phyloP scores from a whole-genome alignment of 164 flowering plant species.

The Warburgia ugandensis region DNA sequence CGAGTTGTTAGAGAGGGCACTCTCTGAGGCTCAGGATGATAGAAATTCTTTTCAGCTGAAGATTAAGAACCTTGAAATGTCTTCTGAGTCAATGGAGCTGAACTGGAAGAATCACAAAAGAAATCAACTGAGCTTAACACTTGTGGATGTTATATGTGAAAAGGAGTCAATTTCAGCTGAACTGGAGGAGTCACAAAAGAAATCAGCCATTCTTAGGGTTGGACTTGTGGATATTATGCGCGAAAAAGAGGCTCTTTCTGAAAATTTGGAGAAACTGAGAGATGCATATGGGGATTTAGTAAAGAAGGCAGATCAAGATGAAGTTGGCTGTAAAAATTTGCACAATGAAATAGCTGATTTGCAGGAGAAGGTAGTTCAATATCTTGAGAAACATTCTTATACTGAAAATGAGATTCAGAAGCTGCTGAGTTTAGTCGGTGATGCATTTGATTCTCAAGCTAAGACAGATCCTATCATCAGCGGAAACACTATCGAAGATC shows the following conservation, averaged over 20 bases:
- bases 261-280: constrained; percentile 36
- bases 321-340: constrained; percentile 39
- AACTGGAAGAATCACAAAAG: constrained; percentile 45
- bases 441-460: constrained; percentile 43
- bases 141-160: constrained; percentile 37
- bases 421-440: constrained; percentile 44
- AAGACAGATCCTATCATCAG: constrained; percentile 22
- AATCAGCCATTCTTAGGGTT: constrained; percentile 42
- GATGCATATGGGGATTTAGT: constrained; percentile 35
- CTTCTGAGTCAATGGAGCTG: constrained; percentile 49
- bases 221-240: constrained; percentile 28
- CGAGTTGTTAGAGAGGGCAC: constrained; percentile 69
- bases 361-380: constrained; percentile 44
- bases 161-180: no score
- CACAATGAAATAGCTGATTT: constrained; percentile 33
- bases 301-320: constrained; percentile 27
- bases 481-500: constrained; percentile 23
- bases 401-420: constrained; percentile 40
- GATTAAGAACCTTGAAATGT: constrained; percentile 50
- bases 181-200: constrained; percentile 38
- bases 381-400: constrained; percentile 19
- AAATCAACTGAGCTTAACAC: constrained; percentile 42
- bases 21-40: constrained; percentile 57
- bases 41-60: constrained; percentile 44
- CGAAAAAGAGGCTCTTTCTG: constrained; percentile 53